Percentiles rank a stretch among this genome's conserved stretches.
These are phyloP conservation scores for Beauveria medogensis DNA, from an alignment of 2,329 filamentous ascomycete species.

Conservation along the genomic window DNA sequence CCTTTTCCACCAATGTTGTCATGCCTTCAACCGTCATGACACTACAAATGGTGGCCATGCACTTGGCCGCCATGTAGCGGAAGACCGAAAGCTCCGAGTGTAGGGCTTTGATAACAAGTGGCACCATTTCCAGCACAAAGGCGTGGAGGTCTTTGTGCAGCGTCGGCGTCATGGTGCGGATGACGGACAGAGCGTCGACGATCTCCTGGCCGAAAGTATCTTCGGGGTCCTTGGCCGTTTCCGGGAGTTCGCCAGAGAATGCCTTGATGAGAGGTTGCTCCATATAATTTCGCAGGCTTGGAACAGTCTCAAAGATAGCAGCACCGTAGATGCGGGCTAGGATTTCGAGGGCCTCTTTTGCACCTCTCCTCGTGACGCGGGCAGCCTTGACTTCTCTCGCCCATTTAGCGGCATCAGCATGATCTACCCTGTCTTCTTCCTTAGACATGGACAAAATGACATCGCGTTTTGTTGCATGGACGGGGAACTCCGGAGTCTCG, in stretches of 20 bases:
- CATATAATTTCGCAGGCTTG: conserved; percentile 73
- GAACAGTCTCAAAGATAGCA: conserved; percentile 71
- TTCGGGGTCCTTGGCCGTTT: conserved; percentile 64
- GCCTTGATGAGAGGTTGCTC: conserved; percentile 69
- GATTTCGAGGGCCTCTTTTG: conserved; percentile 89
- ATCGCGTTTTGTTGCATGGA: conserved; percentile 68
- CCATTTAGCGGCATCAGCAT: conserved; percentile 83
- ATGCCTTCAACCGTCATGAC: conserved; percentile 92
- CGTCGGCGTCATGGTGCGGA: conserved; percentile 89
- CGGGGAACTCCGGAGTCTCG: conserved; percentile 89
- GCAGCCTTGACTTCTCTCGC: conserved; percentile 84
- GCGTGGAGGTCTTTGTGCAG: conserved; percentile 65
- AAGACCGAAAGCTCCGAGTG: conserved; percentile 86
- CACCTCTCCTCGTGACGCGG: conserved; percentile 81
- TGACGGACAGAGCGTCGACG: conserved; percentile 85
- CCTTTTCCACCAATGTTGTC: conserved; percentile 89
- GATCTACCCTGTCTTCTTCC: conserved; percentile 91
- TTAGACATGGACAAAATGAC: conserved; percentile 91
- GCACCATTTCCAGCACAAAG: conserved; percentile 77
- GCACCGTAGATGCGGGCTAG: conserved; percentile 72
- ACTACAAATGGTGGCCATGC: conserved; percentile 93
- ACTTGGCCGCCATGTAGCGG: conserved; percentile 94
- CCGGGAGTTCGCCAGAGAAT: conserved; percentile 64
- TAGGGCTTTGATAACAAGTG: conserved; percentile 77
- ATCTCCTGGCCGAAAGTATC: conserved; percentile 80